Conservation (phyloP, 2,329 filamentous ascomycete species). For the Fusarium fracticaudum region DNA sequence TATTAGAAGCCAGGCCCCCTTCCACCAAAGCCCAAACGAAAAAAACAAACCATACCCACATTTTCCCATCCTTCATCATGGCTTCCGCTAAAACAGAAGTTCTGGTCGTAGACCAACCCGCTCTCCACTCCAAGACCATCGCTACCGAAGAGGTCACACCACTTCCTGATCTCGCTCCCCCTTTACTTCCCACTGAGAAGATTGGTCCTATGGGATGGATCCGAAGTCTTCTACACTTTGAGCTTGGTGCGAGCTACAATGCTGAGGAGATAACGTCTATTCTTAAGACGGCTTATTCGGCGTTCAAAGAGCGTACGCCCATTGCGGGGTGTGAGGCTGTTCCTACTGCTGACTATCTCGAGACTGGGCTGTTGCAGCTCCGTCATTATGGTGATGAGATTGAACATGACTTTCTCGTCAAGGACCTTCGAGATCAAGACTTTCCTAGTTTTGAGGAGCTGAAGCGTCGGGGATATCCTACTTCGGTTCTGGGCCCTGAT, state of each 20-base stretch:
- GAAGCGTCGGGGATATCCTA: not conserved
- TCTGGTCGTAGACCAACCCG: not conserved
- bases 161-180: constrained; percentile 10
- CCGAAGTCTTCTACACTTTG: constrained; percentile 5
- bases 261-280: not conserved
- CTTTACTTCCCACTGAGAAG: constrained; percentile 11
- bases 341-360: not conserved
- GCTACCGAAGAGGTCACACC: not conserved
- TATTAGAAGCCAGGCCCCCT: constrained; percentile 15
- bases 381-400: constrained; percentile 18
- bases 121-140: not conserved
- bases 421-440: constrained; percentile 1
- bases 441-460: constrained; percentile 9
- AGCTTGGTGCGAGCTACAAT: not conserved
- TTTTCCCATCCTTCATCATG: not conserved
- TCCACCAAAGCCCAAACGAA: no score
- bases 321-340: constrained; percentile 12
- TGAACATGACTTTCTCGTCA: constrained; percentile 11
- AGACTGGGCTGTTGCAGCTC: constrained; percentile 1
- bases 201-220: constrained; percentile 19
- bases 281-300: not conserved
- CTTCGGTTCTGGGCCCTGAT: not conserved
- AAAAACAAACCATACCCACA: not conserved
- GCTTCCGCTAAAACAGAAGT: not conserved
- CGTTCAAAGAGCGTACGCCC: not conserved